Base-by-base conservation (phyloP, 768 basidiomycete genomes). In the Tulasnella sp. region DNA sequence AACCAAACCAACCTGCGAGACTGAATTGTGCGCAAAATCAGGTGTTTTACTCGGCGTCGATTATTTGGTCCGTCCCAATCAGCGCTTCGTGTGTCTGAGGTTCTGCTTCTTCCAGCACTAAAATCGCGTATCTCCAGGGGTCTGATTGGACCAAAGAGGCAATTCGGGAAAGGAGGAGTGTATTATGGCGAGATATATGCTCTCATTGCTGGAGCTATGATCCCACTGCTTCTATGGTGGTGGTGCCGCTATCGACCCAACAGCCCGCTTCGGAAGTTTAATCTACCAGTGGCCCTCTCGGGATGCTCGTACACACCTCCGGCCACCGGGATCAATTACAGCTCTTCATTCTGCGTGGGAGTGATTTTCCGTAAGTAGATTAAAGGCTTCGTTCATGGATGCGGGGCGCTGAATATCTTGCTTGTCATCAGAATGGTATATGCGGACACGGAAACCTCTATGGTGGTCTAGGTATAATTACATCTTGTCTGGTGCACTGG, bases 391-490 rank as follows among this genome's bases (percentile, higher is more conserved):
- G 15, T 2, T 49, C 38, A 12, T 17, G 58, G 7, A 14, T 31
- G 31, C 58, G 15, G 29, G 4, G 29, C 15, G 8, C 2, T 34
- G 25, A 34, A 31, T 64, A 9, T 22, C 8, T 69, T 4, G 0
- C 0, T 39, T 22, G 31, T 34, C 58, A 12, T 11, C 79, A 84
- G 84, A 87, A 78, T 87, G 83, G 79, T 76, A 83, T 72, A 70
- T 86, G 11, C 83, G 86, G 9, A 82, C 84, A 29, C 80, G 81
- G 1, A 78, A 81, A 58, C 86, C 86, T 79, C 82, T 82, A 2
- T 86, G 85, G 86, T 87, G 86, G 86, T 84, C 84, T 19, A 86
- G 86, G 83, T 87, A 84, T 83, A 87, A 86, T 78, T 87, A 86
- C 78, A 82, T 86, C 45, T 81, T 86, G 1, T 83, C 83, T 11